Evolutionary conservation across 495 filamentous ascomycete genomes (phyloP).

Genomic region (Neurospora sp.): DNA sequence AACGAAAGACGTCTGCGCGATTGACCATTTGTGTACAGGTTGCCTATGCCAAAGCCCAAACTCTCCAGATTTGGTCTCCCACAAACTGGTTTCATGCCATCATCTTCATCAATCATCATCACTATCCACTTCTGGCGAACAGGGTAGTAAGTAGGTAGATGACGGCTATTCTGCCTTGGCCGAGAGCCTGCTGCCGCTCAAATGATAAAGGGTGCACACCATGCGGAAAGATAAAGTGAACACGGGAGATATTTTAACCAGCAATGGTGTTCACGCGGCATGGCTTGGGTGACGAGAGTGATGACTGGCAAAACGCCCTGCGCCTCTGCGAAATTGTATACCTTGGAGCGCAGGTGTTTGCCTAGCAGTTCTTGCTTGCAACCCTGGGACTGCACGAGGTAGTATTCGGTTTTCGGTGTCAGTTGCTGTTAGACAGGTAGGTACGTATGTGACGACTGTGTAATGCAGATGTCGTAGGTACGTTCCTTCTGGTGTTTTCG

Average conservation of each 20-base stretch:
- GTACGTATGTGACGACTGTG: background rate
- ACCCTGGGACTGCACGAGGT: background rate
- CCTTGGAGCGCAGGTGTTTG: background rate
- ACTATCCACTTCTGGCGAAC: no score
- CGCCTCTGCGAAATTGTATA: background rate
- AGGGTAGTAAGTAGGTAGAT: background rate
- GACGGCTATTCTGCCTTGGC: background rate
- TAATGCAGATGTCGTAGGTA: background rate
- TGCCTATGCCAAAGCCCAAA: no score
- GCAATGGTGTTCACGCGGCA: background rate
- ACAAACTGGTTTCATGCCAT: no score
- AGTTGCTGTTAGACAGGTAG: background rate
- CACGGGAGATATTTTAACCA: background rate
- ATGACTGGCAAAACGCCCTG: background rate
- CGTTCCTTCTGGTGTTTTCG: background rate
- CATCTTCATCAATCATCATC: no score
- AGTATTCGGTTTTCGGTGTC: background rate
- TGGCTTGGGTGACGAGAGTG: background rate
- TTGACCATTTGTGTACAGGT: no score
- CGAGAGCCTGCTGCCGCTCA: background rate
- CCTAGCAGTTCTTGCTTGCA: background rate
- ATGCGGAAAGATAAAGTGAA: background rate
- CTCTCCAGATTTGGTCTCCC: no score
- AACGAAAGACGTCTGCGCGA: no score
- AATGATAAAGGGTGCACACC: background rate